These are phyloP conservation scores for Hirschioporus abietinus DNA, from an alignment of 768 basidiomycete species.

Conservation along the genomic window DNA sequence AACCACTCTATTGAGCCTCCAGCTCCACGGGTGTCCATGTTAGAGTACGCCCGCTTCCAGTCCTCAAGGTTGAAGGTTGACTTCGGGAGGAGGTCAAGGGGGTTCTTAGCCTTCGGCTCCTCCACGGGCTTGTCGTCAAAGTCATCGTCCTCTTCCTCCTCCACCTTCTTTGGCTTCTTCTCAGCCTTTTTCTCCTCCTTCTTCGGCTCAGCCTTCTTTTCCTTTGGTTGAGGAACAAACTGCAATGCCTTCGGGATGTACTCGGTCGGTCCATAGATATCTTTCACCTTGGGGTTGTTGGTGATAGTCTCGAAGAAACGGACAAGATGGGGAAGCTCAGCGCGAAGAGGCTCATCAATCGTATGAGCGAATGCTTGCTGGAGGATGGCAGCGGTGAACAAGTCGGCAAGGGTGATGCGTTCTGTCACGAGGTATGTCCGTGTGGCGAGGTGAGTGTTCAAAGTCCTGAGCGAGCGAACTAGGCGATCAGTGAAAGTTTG, in stretches of 20 bases:
- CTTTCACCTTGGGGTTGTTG: slow-evolving; percentile 76
- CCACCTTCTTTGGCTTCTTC: slow-evolving; percentile 58
- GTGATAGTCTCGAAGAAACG: slow-evolving; percentile 84
- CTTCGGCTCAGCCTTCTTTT: slow-evolving; percentile 46
- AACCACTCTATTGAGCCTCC: slow-evolving; percentile 91
- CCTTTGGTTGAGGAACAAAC: slow-evolving; percentile 72
- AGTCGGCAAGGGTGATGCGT: slow-evolving; percentile 90
- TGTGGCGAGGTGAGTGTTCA: slow-evolving; percentile 69
- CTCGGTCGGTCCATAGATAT: slow-evolving; percentile 52
- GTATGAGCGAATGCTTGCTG: slow-evolving; percentile 44
- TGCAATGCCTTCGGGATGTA: slow-evolving; percentile 67
- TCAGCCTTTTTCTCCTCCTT: slow-evolving; percentile 52
- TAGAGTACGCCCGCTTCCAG: slow-evolving; percentile 97
- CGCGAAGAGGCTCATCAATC: slow-evolving; percentile 62
- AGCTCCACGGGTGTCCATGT: slow-evolving; percentile 89
- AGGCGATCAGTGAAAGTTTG: slow-evolving; percentile 47
- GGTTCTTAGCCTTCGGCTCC: slow-evolving; percentile 92
- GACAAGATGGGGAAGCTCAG: slow-evolving; percentile 67
- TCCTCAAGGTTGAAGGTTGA: slow-evolving; percentile 87
- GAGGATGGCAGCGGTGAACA: slow-evolving; percentile 59
- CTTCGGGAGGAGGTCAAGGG: slow-evolving; percentile 87
- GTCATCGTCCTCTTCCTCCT: slow-evolving; percentile 62
- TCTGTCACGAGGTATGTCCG: slow-evolving; percentile 92
- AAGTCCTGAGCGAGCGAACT: slow-evolving; percentile 50
- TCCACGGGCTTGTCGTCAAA: slow-evolving; percentile 81